Evolutionary conservation across 805 yeast species (phyloP), one percentile per base, ranked within the genome.

Genomic region (Candida chauliodis): DNA sequence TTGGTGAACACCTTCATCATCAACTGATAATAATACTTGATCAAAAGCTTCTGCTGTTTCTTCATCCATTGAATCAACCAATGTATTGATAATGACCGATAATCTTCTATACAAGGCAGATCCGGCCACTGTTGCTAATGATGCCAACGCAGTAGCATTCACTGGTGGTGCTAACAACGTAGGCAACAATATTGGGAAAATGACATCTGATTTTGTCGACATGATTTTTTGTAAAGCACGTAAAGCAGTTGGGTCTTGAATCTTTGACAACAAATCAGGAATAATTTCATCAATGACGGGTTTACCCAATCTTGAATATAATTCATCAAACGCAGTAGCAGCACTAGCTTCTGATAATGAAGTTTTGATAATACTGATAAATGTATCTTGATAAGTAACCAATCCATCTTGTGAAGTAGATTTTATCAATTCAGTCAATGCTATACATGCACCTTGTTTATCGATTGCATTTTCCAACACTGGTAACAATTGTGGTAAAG

Each of bases 391-490:
- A 63, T 78, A 82, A 46, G 76, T 78, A 19, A 55, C 65, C 42
- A 91, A 69, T 6, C 78, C 75, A 11, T 78, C 84, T 3, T 66
- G 58, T 8, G 78, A 68, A 3, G 95, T 76, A 0, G 96, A 84
- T 47, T 78, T 81, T 45, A 90, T 79, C 45, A 93, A 78, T 58
- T 90, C 98, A 30, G 80, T 76, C 34, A 89, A 69, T 7, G 99
- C 99, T 58, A 91, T 79, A 70, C 99, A 93, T 36, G 93, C 87
- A 70, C 99, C 99, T 67, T 90, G 95, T 56, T 85, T 86, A 25
- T 95, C 83, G 56, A 83, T 93, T n/a, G 85, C 67, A 51, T 84
- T 93, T 48, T 86, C 84, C 50, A 91, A 68, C 4, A 95, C 84
- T 30, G 99, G 99, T 43, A 93, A 68, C 45, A 93, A 66, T 56